Conservation (phyloP, 345 rosid genomes). For the Geranium rotundifolium region DNA sequence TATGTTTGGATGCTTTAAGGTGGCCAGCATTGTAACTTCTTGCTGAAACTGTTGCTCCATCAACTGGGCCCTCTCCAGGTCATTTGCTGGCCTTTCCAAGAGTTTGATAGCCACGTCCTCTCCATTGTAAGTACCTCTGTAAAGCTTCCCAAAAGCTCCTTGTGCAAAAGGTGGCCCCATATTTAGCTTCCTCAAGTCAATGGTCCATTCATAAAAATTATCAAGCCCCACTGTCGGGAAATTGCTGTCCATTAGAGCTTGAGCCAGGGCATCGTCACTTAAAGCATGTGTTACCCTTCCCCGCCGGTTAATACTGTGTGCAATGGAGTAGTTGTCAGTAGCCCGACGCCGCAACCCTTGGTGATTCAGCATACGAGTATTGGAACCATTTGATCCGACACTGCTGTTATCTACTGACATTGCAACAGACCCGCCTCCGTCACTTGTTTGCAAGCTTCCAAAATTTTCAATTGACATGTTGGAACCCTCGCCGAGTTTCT, state of each 20-base stretch:
- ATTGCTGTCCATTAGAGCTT: slow-evolving; percentile 27
- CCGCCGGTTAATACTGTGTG: slow-evolving; percentile 21
- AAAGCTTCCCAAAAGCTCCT: slow-evolving; percentile 38
- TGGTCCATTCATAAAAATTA: slow-evolving; percentile 30
- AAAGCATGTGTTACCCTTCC: slow-evolving; percentile 26
- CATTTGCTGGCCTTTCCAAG: slow-evolving; percentile 35
- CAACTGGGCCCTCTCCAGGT: slow-evolving; percentile 23
- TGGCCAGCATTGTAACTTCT: slow-evolving; percentile 37
- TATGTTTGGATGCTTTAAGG: slow-evolving; percentile 28
- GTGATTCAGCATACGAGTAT: slow-evolving; percentile 35
- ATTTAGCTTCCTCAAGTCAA: slow-evolving; percentile 28
- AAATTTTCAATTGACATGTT: slow-evolving; percentile 36
- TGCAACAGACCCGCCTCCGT: slow-evolving; percentile 33
- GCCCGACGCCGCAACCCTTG: slow-evolving; percentile 26
- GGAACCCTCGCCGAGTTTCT: slow-evolving; percentile 30
- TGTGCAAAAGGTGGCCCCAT: slow-evolving; percentile 39
- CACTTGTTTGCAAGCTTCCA: slow-evolving; percentile 34
- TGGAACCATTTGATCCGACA: slow-evolving; percentile 34
- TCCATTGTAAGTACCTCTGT: slow-evolving; percentile 35
- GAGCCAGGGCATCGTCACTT: slow-evolving; percentile 31
- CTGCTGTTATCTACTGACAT: slow-evolving; percentile 38
- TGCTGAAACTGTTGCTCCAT: slow-evolving; percentile 40
- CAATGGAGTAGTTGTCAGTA: slow-evolving; percentile 23
- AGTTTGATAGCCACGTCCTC: slow-evolving; percentile 42
- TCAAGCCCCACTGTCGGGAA: slow-evolving; percentile 25